Base-by-base conservation (phyloP, 345 rosid species). In the Durio zibethinus region DNA sequence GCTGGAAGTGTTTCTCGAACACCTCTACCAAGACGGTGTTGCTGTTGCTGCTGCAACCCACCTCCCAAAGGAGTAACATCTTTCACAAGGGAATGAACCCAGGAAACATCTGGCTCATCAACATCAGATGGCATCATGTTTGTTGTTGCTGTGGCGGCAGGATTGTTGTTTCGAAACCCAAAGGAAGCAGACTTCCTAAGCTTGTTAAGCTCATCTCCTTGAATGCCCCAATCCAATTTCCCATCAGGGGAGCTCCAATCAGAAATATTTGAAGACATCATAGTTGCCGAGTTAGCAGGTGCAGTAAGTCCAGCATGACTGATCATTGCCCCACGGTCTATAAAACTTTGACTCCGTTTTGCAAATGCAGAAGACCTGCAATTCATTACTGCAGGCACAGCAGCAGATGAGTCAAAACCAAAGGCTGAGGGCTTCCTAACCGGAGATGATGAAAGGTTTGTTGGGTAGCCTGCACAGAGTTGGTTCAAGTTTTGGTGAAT, bases 331-430 rank as follows among this genome's bases (percentile, higher is more conserved):
- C 90, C 91, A 1, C 90, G 91, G 77, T 92, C 94, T 15, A 93
- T 83, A 50, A 95, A 93, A 81, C 99, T 95, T 84, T 92, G 90
- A 80, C 99, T 95, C 29, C 99, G 85, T 79, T 90, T 90, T 0
- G 97, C 86, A 82, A 95, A 93, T 0, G 97, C 97, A 3, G 97
- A 90, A 36, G 93, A 83, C 83, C 99, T 93, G 1, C 97, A 90
- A 20, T 93, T 93, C 99, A 95, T 93, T 48, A 93, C 88, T 0
- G 97, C 98, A 40, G 97, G 97, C 75, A 91, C 97, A 1, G 97
- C 96, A 76, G 92, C 94, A 2, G 98, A 93, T 3, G 99, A 86
- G 36, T 92, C 98, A 0, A 88, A 92, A 21, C 96, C 97, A 25
- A 77, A 88, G 3, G 92, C 74, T 2, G 93, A 75, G 10, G 86